Base-by-base conservation (phyloP, 306 rosid genomes). In the Lathyrus oleraceus region DNA sequence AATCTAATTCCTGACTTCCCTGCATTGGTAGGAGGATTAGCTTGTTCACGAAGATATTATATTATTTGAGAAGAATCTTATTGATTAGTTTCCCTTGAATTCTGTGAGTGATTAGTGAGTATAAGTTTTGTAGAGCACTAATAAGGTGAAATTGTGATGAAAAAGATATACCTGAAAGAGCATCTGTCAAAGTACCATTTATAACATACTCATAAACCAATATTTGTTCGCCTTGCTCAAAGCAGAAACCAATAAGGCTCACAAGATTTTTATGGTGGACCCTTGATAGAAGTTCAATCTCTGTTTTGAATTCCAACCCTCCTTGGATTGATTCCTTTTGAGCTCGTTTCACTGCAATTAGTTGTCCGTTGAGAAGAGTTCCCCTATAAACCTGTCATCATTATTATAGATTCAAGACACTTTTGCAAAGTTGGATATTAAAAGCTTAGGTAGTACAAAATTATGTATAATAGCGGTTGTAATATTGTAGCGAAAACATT, bases 221-320 rank as follows among this genome's bases (percentile, higher is more conserved):
- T 77, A 91, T 87, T 71, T 91, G 97, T 79, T 88, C 97, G 20
- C 88, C 96, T 78, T 73, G 75, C 20, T 85, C 96, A 36, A 77
- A 83, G 76, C 91, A 88, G 72, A 85, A 91, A 35, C 97, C 97
- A 2, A 82, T 12, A 23, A 91, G 91, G 69, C 79, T 53, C 40
- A 91, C 97, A 13, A 91, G 85, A 77, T 91, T 91, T 64, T 76
- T 91, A 51, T 91, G 97, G 59, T 91, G 97, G 57, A 88, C 96
- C 61, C 97, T 86, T 28, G 97, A 91, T 35, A 91, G 82, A 63
- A 91, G 91, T 73, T 88, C 97, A 74, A 91, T 87, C 85, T 91
- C 97, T 10, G 85, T 84, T 70, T 79, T 91, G 68, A 91, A 91
- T 79, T 91, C 88, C 23, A 76, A 27, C 1, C 72, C 88, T 38